These are phyloP conservation scores for Comarum palustre DNA, from an alignment of 306 rosid genomes.

Conservation along the genomic window DNA sequence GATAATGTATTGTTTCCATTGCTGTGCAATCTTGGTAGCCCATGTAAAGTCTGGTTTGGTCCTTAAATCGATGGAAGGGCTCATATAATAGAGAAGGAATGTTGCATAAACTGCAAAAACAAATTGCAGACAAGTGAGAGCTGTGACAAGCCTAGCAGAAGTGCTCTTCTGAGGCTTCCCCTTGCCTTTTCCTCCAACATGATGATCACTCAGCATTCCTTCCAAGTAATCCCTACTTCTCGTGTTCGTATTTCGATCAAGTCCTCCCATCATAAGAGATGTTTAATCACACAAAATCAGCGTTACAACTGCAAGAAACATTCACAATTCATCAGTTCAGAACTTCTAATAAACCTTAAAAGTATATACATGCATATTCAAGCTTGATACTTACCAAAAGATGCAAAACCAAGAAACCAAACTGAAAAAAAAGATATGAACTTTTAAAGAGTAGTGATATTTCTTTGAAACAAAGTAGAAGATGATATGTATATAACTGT, in stretches of 20 bases:
- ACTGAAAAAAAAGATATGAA: not conserved
- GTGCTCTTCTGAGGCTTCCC: conserved; percentile 41
- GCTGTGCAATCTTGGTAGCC: conserved; percentile 77
- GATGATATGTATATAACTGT: not conserved
- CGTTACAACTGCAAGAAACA: conserved; percentile 37
- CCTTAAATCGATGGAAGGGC: conserved; percentile 70
- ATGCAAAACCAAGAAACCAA: conserved; percentile 12
- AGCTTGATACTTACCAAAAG: conserved; percentile 35
- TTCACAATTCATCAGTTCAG: not conserved
- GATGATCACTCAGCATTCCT: conserved; percentile 83
- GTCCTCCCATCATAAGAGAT: conserved; percentile 38
- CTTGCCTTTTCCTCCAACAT: conserved; percentile 60
- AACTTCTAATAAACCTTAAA: not conserved
- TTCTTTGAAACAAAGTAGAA: not conserved
- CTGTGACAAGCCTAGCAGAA: conserved; percentile 56
- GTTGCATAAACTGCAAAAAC: conserved; percentile 88
- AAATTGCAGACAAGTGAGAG: conserved; percentile 80
- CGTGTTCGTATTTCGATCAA: conserved; percentile 35
- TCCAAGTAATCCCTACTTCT: conserved; percentile 68
- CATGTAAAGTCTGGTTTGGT: conserved; percentile 73
- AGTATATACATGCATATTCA: not conserved
- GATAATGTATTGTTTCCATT: conserved; percentile 63
- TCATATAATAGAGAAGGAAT: conserved; percentile 77
- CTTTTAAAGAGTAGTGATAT: not conserved
- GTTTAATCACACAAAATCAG: conserved; percentile 17